phyloP scores from a whole-genome alignment of 2,329 filamentous ascomycete species.

The Aspergillus ochraceoroseus region DNA sequence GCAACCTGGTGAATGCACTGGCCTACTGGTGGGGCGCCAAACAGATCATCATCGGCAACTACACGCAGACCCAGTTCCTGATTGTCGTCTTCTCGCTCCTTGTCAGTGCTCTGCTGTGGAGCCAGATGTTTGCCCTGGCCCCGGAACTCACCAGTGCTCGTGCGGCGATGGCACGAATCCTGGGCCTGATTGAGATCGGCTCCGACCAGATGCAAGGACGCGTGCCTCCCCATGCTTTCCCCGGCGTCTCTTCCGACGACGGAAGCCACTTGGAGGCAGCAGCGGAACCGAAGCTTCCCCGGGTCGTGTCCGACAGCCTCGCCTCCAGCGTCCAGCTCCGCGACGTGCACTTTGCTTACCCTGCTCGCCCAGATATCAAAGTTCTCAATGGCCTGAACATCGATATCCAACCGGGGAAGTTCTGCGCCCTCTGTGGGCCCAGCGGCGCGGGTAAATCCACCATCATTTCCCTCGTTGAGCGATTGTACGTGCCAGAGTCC shows the following conservation, averaged over 20 bases:
- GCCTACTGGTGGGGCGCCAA: conserved; percentile 77
- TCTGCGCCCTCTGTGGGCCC: conserved; percentile 58
- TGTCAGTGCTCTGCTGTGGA: conserved; percentile 67
- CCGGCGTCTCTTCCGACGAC: conserved; percentile 6
- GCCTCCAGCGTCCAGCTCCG: conserved; percentile 51
- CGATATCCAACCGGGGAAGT: conserved; percentile 45
- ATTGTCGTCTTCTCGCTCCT: conserved; percentile 68
- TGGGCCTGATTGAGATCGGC: conserved; percentile 41
- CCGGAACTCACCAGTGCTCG: conserved; percentile 68
- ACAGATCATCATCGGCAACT: conserved; percentile 62
- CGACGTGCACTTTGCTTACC: conserved; percentile 62
- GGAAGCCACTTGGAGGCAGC: conserved; percentile 1
- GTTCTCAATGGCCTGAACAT: conserved; percentile 56
- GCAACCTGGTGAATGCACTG: conserved; percentile 67
- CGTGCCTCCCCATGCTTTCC: conserved; percentile 13
- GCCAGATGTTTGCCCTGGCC: conserved; percentile 68
- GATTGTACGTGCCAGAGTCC: conserved; percentile 51
- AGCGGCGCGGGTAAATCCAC: conserved; percentile 65
- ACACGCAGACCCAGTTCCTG: conserved; percentile 65
- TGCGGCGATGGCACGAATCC: conserved; percentile 56
- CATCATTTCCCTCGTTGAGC: conserved; percentile 54
- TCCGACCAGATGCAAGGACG: conserved; percentile 31
- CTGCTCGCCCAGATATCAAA: conserved; percentile 56
- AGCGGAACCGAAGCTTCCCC: not conserved
- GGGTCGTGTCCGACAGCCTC: conserved; percentile 19